phyloP scores from a whole-genome alignment of 768 basidiomycete genomes.

The Candolleomyces efflorescens region DNA sequence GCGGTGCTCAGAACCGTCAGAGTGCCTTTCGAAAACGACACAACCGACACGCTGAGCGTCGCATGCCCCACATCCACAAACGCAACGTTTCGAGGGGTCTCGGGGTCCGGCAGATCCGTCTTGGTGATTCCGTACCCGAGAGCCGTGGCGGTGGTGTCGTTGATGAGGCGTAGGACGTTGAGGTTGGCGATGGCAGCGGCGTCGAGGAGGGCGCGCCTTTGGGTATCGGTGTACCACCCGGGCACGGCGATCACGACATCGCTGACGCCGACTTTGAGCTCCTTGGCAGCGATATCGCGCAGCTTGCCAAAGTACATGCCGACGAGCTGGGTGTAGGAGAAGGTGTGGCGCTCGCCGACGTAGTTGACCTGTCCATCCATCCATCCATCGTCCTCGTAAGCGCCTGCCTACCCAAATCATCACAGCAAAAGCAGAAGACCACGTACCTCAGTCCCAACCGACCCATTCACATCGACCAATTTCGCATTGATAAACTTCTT shows the following conservation, averaged over 20 bases:
- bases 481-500: constrained; percentile 88
- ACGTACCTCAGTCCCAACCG: constrained; percentile 82
- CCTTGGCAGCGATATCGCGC: constrained; percentile 77
- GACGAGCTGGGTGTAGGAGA: constrained; percentile 89
- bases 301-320: constrained; percentile 89
- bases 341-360: constrained; percentile 72
- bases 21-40: constrained; percentile 93
- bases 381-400: background rate
- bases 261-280: constrained; percentile 82
- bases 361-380: constrained; percentile 67
- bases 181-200: constrained; percentile 88
- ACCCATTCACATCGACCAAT: constrained; percentile 79
- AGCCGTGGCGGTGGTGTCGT: constrained; percentile 93
- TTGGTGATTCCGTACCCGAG: constrained; percentile 99
- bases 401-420: constrained; percentile 2
- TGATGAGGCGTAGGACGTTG: constrained; percentile 91
- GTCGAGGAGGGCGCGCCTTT: constrained; percentile 86
- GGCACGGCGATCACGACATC: constrained; percentile 97
- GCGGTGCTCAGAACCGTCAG: constrained; percentile 83
- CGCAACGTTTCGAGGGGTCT: constrained; percentile 79
- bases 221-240: constrained; percentile 94
- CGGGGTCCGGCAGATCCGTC: constrained; percentile 85
- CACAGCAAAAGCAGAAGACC: background rate
- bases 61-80: constrained; percentile 98
- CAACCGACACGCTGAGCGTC: constrained; percentile 78